Conservation (phyloP, 768 basidiomycete species). For the Macrolepiota dolichaula region DNA sequence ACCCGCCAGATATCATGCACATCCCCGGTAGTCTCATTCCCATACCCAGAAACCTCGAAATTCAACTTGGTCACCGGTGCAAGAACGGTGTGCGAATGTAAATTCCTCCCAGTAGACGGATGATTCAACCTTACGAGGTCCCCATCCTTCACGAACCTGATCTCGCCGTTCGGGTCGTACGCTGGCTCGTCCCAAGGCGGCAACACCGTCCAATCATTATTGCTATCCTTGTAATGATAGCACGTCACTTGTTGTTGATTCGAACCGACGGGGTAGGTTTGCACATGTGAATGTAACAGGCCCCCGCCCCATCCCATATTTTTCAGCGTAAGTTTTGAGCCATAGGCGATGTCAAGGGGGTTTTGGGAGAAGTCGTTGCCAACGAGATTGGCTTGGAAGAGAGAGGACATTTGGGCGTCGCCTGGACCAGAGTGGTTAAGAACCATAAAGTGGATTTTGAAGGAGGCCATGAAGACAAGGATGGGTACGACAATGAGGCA, state of each 20-base stretch:
- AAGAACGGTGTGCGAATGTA: constrained; percentile 87
- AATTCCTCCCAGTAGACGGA: constrained; percentile 77
- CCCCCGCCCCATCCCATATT: constrained; percentile 99
- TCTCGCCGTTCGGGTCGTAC: constrained; percentile 62
- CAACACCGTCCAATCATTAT: constrained; percentile 86
- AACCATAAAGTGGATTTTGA: constrained; percentile 96
- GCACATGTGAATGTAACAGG: constrained; percentile 94
- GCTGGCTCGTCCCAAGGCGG: constrained; percentile 77
- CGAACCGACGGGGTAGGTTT: constrained; percentile 89
- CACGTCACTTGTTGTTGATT: constrained; percentile 96
- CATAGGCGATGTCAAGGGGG: constrained; percentile 88
- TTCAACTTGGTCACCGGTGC: constrained; percentile 89
- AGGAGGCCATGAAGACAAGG: constrained; percentile 88
- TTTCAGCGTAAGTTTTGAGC: constrained; percentile 89
- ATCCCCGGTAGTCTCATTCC: constrained; percentile 87
- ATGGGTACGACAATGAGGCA: constrained; percentile 90
- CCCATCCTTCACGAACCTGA: constrained; percentile 72
- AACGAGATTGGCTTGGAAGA: constrained; percentile 94
- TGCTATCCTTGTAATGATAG: constrained; percentile 98
- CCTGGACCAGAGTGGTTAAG: constrained; percentile 94
- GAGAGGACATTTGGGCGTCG: constrained; percentile 96
- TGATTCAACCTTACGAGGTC: constrained; percentile 83
- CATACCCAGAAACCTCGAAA: constrained; percentile 92
- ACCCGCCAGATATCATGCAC: constrained; percentile 87
- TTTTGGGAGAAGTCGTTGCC: constrained; percentile 94